Percentiles rank a stretch among this genome's conserved stretches.
phyloP scores from a whole-genome alignment of 495 filamentous ascomycete genomes.

The Talaromyces proteolyticus region DNA sequence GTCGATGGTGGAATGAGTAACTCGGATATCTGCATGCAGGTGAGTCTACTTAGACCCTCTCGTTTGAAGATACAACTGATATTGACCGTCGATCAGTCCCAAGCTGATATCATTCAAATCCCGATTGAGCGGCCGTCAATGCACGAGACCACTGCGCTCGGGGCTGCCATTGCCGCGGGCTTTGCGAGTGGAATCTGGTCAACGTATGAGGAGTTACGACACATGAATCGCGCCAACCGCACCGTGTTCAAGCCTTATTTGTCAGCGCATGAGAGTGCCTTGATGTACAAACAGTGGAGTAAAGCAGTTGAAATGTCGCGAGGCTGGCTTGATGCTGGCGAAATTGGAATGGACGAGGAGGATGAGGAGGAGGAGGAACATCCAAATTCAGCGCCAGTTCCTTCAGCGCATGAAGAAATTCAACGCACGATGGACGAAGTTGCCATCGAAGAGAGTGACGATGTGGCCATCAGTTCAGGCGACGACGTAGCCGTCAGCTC shows the following conservation, averaged over 20 bases:
- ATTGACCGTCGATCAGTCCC: conserved; percentile 17
- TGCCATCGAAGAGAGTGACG: not conserved
- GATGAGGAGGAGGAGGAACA: no score
- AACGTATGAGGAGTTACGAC: conserved; percentile 69
- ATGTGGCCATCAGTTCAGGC: no score
- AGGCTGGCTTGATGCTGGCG: conserved; percentile 54
- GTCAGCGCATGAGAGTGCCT: conserved; percentile 48
- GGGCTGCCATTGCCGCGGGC: conserved; percentile 88
- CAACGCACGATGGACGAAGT: not conserved
- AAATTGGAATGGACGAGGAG: conserved; percentile 7
- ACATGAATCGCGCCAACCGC: conserved; percentile 69
- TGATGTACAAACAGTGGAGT: conserved; percentile 71
- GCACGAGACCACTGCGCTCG: conserved; percentile 90
- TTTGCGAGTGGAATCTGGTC: conserved; percentile 81
- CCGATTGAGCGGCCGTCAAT: conserved; percentile 51
- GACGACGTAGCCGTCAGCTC: conserved; percentile 5
- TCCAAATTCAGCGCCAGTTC: no score
- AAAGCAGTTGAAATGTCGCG: conserved; percentile 81
- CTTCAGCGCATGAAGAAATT: no score
- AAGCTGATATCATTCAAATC: conserved; percentile 39
- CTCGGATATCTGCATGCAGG: conserved; percentile 90
- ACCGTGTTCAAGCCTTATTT: conserved; percentile 68
- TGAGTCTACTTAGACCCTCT: conserved; percentile 10
- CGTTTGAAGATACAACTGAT: conserved; percentile 4
- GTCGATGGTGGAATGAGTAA: conserved; percentile 96